Evolutionary conservation across 2,329 filamentous ascomycete species (phyloP), one percentile per base, ranked within the genome.

Genomic region (Aureobasidium sp.): DNA sequence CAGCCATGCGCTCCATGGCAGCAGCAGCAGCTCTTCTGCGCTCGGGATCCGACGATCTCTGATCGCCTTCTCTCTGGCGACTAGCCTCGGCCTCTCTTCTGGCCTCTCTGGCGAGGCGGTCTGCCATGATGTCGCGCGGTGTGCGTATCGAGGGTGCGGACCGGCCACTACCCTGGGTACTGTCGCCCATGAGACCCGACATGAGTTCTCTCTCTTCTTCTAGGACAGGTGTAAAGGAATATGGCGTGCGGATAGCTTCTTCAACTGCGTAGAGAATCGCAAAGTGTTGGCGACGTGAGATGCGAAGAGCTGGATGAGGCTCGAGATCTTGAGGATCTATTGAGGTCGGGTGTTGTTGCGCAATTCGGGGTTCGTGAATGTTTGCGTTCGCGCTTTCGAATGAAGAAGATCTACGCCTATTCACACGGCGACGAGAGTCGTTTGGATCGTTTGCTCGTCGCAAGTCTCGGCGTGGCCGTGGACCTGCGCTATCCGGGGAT

Each of bases 251-350:
- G 66, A 97, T 81, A 38, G 90, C 90, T 77, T 95, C 90, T 78
- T 97, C 92, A 61, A 97, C 84, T 38, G 91, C 85, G 78, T 89
- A 97, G 68, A 95, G 86, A 71, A 99, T 92, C 38, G 94, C 93
- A 73, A 88, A 89, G 65, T 90, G 89, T 49, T 90, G 96, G 65
- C 89, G 85, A 67, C 84, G 87, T 50, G 91, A 96, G 73, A 96
- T 86, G 69, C 84, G 85, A 68, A 73, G 81, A 73, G 82, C 82
- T 72, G 76, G 82, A 75, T 71, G 81, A 70, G 69, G 79, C 67
- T 70, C 74, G 63, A 67, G 66, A 65, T 66, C 64, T 69, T 62
- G 61, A 70, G 64, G 64, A 69, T 66, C 53, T 23, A 50, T 60
- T 21, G 61, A 62, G 61, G 67, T 67, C 38, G 69, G 67, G 64